phyloP scores from a whole-genome alignment of 129 eudicot genomes.

The Ambrosia artemisiifolia region DNA sequence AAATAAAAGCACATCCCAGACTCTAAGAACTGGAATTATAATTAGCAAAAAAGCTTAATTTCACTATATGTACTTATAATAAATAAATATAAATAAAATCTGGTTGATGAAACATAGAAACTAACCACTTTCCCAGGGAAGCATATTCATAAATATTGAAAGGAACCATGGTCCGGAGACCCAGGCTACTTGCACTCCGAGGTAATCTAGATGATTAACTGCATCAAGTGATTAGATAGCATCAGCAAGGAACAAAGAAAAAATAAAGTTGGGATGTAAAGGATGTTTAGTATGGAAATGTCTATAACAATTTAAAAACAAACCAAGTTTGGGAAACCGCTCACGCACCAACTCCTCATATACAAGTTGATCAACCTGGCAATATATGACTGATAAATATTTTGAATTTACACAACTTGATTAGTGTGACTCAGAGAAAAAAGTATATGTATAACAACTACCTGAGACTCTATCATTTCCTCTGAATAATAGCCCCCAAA shows the following conservation, averaged over 20 bases:
- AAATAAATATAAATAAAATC: constrained; percentile 11
- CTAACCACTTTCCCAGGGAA: constrained; percentile 25
- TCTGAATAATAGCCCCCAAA: constrained; percentile 96
- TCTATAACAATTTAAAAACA: constrained; percentile 11
- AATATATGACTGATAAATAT: neutral
- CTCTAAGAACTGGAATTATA: constrained; percentile 70
- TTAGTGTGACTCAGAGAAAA: neutral
- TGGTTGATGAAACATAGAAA: constrained; percentile 27
- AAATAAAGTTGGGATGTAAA: neutral
- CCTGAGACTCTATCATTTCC: constrained; percentile 98
- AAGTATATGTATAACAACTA: constrained; percentile 18
- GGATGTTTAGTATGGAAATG: neutral
- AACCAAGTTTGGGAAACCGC: constrained; percentile 90
- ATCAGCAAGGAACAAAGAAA: neutral
- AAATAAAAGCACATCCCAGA: constrained; percentile 94
- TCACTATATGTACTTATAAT: neutral
- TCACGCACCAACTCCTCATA: constrained; percentile 96
- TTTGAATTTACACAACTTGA: neutral
- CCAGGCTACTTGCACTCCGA: constrained; percentile 93
- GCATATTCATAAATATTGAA: neutral
- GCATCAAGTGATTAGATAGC: constrained; percentile 20
- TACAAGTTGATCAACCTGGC: constrained; percentile 94
- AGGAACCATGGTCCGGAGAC: constrained; percentile 26
- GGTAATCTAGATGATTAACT: constrained; percentile 95
- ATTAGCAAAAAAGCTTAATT: neutral